Evolutionary conservation across 2,329 filamentous ascomycete species (phyloP).

Genomic region (Ceratocystis colombiana): DNA sequence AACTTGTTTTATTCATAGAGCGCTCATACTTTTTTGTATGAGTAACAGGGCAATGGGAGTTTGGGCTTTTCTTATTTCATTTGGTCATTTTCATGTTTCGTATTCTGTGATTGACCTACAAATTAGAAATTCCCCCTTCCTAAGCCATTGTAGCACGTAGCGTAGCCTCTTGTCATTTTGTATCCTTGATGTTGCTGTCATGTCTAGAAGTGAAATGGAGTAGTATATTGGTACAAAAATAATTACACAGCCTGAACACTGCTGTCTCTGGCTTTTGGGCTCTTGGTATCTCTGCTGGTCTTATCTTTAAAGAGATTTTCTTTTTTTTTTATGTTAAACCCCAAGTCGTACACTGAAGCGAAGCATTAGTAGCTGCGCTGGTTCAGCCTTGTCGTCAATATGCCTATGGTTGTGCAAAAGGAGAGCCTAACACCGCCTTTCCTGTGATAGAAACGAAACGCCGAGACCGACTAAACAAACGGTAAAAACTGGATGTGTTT

Average conservation of each 20-base stretch:
- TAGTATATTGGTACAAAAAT: conserved; percentile 7
- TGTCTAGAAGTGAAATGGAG: not conserved
- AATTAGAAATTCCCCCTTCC: not conserved
- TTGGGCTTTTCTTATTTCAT: conserved; percentile 33
- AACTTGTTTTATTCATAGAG: conserved; percentile 21
- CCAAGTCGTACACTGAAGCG: conserved; percentile 5
- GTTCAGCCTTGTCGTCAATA: not conserved
- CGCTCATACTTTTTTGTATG: conserved; percentile 30
- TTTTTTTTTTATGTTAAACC: not conserved
- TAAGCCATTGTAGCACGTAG: not conserved
- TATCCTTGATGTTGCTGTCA: not conserved
- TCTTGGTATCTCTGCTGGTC: not conserved
- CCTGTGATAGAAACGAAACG: not conserved
- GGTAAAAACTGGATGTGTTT: not conserved
- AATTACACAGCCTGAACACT: not conserved
- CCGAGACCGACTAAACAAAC: not conserved
- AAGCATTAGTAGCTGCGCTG: not conserved
- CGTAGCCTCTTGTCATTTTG: not conserved
- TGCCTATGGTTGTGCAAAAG: not conserved
- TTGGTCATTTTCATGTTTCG: conserved; percentile 15
- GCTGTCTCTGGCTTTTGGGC: not conserved
- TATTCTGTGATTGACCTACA: not conserved
- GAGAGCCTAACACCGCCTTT: not conserved
- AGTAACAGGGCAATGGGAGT: conserved; percentile 34
- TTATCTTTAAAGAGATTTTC: not conserved